Base-by-base conservation (phyloP, 2,329 filamentous ascomycete genomes). In the Onygena corvina region DNA sequence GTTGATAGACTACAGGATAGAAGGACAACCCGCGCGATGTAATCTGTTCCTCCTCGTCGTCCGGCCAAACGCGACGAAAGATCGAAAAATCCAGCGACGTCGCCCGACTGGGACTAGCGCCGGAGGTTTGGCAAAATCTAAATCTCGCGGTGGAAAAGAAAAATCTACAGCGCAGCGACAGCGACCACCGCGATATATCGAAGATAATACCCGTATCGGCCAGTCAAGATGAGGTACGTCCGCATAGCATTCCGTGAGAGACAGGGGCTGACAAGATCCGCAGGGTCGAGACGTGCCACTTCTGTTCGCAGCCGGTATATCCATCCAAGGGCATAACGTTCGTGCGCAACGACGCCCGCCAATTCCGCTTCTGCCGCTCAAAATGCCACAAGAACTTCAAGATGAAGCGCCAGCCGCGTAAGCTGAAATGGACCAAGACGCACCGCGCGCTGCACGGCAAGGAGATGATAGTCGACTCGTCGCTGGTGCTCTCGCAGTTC, bases 401-500 rank as follows among this genome's bases (percentile, higher is more conserved):
- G 72, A 94, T 94, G 86, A 94, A 94, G 84, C 83, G 92, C 58
- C 95, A 96, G 72, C 89, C 90, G 30, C 82, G 90, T 66, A 94
- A 95, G 70, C 79, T 96, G 60, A 92, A 88, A 70, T 95, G 90
- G 92, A 95, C 90, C 54, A 94, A 95, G 76, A 81, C 86, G 47
- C 90, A 89, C 77, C 84, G 88, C 63, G 83, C 83, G 64, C 79
- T 83, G 14, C 83, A 84, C 51, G 86, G 86, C 72, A 93, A 88
- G 73, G 78, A 81, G 68, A 81, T 94, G 86, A 85, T 86, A 50
- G 89, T 96, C 69, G 92, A 98, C 76, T 84, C 80, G 61, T 94
- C 90, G 27, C 81, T 98, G 53, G 61, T 71, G 20, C 63, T 71
- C 14, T 68, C 66, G 30, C 84, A 87, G 63, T 94, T 96, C 71